Base-by-base conservation (phyloP, 2,329 filamentous ascomycete species). In the Eutypella sp. region DNA sequence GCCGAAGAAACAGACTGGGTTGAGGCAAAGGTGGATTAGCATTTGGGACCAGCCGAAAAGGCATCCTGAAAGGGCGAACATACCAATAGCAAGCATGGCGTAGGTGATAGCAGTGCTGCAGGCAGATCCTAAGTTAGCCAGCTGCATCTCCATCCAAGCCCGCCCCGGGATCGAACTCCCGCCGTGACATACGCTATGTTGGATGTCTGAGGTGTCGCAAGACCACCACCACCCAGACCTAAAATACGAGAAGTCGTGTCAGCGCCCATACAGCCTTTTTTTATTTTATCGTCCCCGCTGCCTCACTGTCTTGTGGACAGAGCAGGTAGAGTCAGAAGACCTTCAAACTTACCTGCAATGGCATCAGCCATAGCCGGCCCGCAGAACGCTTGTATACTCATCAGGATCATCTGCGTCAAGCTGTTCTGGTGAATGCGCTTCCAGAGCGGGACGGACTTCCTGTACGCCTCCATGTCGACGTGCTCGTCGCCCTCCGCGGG, bases 371-470 rank as follows among this genome's bases (percentile, higher is more conserved):
- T 68, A 20, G 66, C 66, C 18, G 67, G 67, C 2, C 67, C 67
- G 47, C 66, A 68, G 38, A 73, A 73, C 0, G 69, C 68, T 51
- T 74, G 71, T 9, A 73, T 56, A 34, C 70, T 73, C 10, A 74
- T 54, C 4, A 73, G 59, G 53, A 74, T 56, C 71, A 74, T 74
- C 56, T 74, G 70, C 5, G 70, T 74, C 51, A 74, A 61, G 50
- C 70, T 73, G 50, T 74, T 68, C 49, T 70, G 68, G 59, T 68
- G 69, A 4, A 73, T 50, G 3, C 68, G 64, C 49, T 70, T 72
- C 71, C 71, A 74, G 4, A 59, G 47, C 2, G 71, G 71, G 1
- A 57, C 53, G 8, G 53, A 46, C 15, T 47, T 42, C 22, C 46
- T 47, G 44, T 64, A 64, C 15, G 49, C 50, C 1, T 55, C 56